Evolutionary conservation across 345 rosid species (phyloP).

Genomic region (Dipteronia dyeriana): DNA sequence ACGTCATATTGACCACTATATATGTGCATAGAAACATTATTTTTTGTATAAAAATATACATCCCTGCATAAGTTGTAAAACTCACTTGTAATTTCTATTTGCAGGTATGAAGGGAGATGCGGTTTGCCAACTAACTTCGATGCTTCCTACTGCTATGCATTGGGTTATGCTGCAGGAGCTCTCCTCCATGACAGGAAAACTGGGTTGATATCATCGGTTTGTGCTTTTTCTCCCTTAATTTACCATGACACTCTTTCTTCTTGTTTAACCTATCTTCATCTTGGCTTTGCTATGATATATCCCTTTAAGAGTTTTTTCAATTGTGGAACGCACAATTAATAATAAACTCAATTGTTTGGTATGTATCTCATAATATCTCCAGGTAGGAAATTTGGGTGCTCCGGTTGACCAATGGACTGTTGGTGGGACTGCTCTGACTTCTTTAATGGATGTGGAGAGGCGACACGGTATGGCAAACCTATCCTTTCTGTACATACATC

Average conservation of each 20-base stretch:
- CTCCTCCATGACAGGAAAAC: conserved; percentile 88
- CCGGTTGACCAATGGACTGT: conserved; percentile 93
- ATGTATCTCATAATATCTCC: conserved; percentile 20
- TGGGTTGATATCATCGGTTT: conserved; percentile 86
- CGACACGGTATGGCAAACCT: conserved; percentile 69
- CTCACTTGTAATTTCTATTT: conserved; percentile 6
- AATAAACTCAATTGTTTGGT: background rate
- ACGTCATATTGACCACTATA: background rate
- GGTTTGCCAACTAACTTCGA: conserved; percentile 97
- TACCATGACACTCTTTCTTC: background rate
- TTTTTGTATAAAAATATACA: background rate
- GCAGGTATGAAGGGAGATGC: conserved; percentile 96
- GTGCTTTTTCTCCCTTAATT: conserved; percentile 19
- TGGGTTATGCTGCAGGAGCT: conserved; percentile 90
- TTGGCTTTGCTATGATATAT: conserved; percentile 14
- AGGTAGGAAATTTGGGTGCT: conserved; percentile 92
- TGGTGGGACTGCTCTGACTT: conserved; percentile 86
- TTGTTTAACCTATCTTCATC: no score
- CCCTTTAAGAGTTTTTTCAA: background rate
- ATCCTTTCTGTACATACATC: conserved; percentile 10
- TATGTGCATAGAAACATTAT: background rate
- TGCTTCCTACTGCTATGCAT: conserved; percentile 84
- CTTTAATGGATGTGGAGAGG: conserved; percentile 98
- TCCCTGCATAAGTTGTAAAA: conserved; percentile 1
- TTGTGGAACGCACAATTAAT: background rate